These are phyloP conservation scores for Fagopyrum esculentum DNA, from an alignment of 148 eudicot species.

Conservation along the genomic window DNA sequence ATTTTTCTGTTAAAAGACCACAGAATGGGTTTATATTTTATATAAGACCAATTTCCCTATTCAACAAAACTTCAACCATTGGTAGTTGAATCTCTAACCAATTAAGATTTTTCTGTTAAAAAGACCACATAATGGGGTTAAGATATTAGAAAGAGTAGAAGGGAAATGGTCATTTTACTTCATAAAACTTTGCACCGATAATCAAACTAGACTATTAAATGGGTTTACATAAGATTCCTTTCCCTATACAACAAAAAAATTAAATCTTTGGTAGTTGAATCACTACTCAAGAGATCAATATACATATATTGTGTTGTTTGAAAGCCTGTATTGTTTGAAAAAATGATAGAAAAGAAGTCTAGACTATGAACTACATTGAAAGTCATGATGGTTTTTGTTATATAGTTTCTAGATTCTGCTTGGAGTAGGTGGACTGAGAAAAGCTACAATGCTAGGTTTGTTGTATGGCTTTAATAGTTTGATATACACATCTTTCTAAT, in stretches of 20 bases:
- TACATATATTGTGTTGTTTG: too few species aligned
- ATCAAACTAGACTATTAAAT: background rate
- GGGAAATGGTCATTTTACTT: background rate
- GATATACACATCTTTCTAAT: background rate
- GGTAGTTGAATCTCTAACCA: background rate
- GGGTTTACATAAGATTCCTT: too few species aligned
- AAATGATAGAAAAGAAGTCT: too few species aligned
- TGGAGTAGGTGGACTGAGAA: background rate
- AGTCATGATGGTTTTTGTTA: background rate
- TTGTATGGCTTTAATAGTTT: background rate
- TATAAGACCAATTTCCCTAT: background rate
- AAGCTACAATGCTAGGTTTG: slow-evolving; percentile 4
- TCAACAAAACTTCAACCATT: background rate
- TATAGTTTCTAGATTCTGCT: background rate
- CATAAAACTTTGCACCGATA: background rate
- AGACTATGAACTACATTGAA: too few species aligned
- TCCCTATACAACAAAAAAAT: too few species aligned
- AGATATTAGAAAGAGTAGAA: background rate
- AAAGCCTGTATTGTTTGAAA: too few species aligned
- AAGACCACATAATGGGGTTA: background rate
- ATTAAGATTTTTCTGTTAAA: too few species aligned
- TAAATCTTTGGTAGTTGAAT: too few species aligned
- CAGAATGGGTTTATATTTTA: too few species aligned
- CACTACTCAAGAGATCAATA: too few species aligned
- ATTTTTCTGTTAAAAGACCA: too few species aligned